These are phyloP conservation scores for Sequoia sempervirens DNA, from an alignment of 75 land plant species.

Conservation along the genomic window DNA sequence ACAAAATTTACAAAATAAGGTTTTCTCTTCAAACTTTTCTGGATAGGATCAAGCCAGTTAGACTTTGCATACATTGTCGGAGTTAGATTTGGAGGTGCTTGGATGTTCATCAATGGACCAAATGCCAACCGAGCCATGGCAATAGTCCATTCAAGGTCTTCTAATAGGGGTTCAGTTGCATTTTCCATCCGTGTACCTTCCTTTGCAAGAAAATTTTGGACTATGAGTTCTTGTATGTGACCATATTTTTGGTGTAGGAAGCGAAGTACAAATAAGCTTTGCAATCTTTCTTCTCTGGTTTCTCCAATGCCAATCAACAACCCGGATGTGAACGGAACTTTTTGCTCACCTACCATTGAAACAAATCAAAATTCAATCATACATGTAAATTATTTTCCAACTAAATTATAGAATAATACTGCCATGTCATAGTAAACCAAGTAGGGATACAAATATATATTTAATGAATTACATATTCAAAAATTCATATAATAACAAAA, in stretches of 20 bases:
- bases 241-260: conserved; percentile 29
- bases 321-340: conserved; percentile 39
- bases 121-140: conserved; percentile 40
- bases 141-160: conserved; percentile 35
- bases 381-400: neutral
- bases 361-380: neutral
- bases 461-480: neutral
- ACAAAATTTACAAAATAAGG: neutral
- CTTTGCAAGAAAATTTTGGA: conserved; percentile 38
- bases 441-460: neutral
- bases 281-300: conserved; percentile 28
- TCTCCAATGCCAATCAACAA: conserved; percentile 39
- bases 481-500: neutral
- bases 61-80: conserved; percentile 17
- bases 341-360: conserved; percentile 17
- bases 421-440: neutral
- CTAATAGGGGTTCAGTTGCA: conserved; percentile 27
- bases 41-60: neutral
- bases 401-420: neutral
- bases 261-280: conserved; percentile 28
- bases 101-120: conserved; percentile 39
- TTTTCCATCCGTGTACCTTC: conserved; percentile 35
- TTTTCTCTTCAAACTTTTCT: neutral
- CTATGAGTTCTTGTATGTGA: conserved; percentile 41
- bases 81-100: conserved; percentile 40